A percentile compares a stretch with the other conserved stretches of the same genome.
These are phyloP conservation scores for Pseudophaeomoniella oleicola DNA, from an alignment of 2,329 filamentous ascomycete species.

Conservation along the genomic window DNA sequence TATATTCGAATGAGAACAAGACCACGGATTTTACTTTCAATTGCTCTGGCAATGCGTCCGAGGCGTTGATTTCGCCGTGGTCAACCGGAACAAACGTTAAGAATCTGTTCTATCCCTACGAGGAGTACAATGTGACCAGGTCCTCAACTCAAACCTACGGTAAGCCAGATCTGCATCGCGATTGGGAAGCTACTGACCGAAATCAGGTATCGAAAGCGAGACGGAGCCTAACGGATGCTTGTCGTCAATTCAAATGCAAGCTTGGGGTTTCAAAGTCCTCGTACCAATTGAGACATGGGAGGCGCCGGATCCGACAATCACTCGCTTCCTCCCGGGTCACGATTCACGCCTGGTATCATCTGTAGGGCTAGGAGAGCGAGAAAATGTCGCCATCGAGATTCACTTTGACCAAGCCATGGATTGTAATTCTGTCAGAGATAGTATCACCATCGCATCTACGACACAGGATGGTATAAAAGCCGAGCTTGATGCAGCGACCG, in stretches of 20 bases:
- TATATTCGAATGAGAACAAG: conserved; percentile 15
- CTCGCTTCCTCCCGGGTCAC: conserved; percentile 36
- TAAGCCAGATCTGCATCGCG: no score
- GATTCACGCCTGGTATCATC: conserved; percentile 32
- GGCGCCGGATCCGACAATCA: conserved; percentile 33
- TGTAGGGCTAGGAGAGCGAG: conserved; percentile 13
- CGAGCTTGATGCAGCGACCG: conserved; percentile 20
- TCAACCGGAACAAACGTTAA: conserved; percentile 30
- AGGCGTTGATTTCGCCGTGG: conserved; percentile 36
- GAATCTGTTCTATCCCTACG: conserved; percentile 41
- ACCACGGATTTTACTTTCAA: conserved; percentile 33
- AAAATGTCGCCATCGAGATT: conserved; percentile 28
- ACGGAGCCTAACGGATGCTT: conserved; percentile 33
- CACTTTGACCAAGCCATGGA: conserved; percentile 39
- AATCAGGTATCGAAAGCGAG: conserved; percentile 21
- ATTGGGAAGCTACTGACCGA: no score
- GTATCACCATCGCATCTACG: conserved; percentile 29
- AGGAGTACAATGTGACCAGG: conserved; percentile 27
- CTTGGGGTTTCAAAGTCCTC: conserved; percentile 37
- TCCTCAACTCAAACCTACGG: conserved; percentile 21
- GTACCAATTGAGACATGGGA: conserved; percentile 31
- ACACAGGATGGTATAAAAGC: conserved; percentile 24
- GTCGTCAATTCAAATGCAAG: conserved; percentile 26
- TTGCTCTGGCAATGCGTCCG: conserved; percentile 20
- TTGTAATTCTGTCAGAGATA: conserved; percentile 29